Base-by-base conservation (phyloP, 2,329 filamentous ascomycete species). In the Parascedosporium putredinis region DNA sequence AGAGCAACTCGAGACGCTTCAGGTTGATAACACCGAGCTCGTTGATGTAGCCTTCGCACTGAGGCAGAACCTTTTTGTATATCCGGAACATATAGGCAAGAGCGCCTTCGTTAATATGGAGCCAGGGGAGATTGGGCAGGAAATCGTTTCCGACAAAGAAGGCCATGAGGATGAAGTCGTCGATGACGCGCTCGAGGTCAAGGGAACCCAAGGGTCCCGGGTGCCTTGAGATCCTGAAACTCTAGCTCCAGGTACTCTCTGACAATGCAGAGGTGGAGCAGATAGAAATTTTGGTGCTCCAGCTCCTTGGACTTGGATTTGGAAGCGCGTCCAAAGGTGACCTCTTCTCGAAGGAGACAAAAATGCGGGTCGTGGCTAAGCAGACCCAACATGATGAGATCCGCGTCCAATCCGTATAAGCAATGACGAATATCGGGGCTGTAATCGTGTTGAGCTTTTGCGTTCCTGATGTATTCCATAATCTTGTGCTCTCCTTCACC, bases 61-160 rank as follows among this genome's bases (percentile, higher is more conserved):
- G 82, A 6, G 90, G 90, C 52, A 98, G 72, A 33, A 95, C 82
- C 45, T 84, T 77, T 67, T 97, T 97, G 75, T 98, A 98, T 53
- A 95, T 82, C 62, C 86, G 85, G 66, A 98, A 98, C 93, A 98
- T 98, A 62, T 93, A 84, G 22, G 91, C 88, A 66, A 98, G 72
- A 20, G 94, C 93, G 56, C 93, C 94, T 67, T 98, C 94, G 67
- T 98, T 98, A 68, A 98, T 98, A 67, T 98, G 93, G 56, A 98
- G 70, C 61, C 94, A 88, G 4, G 94, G 94, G 52, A 98, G 75
- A 67, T 98, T 96, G 3, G 93, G 93, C 65, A 98, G 77, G 71
- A 98, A 98, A 77, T 98, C 93, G 67, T 98, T 98, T 63, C 93
- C 93, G 60, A 98, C 88, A 66, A 98, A 98, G 72, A 98, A 98